Percentiles rank a stretch among this genome's conserved stretches.
These are phyloP conservation scores for Castanea crenata DNA, from an alignment of 306 rosid genomes.

Conservation along the genomic window DNA sequence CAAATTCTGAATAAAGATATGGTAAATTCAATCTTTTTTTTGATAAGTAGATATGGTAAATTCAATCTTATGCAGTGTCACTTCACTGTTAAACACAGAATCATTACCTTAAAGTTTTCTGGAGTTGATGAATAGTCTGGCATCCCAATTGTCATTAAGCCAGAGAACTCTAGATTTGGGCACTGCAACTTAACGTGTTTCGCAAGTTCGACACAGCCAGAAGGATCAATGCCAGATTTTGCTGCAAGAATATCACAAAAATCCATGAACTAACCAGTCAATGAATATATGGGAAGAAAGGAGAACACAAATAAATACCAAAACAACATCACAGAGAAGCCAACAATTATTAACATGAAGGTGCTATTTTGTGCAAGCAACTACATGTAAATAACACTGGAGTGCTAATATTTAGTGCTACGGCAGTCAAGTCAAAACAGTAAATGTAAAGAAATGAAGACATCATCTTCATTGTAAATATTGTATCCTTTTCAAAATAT, in stretches of 20 bases:
- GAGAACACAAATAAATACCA: not conserved
- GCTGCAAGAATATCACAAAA: constrained; percentile 31
- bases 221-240: constrained; percentile 49
- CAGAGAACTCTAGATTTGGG: constrained; percentile 48
- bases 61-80: constrained; percentile 6
- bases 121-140: constrained; percentile 52
- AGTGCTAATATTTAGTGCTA: not conserved
- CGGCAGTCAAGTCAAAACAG: not conserved
- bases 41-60: constrained; percentile 4
- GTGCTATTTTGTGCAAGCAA: not conserved
- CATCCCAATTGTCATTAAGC: constrained; percentile 62
- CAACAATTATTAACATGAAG: constrained; percentile 1
- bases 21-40: not conserved
- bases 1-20: not conserved
- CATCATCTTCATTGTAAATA: too few species aligned
- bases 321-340: not conserved
- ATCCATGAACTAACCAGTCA: constrained; percentile 6
- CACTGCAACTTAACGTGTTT: constrained; percentile 43
- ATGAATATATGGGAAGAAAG: not conserved
- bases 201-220: constrained; percentile 42
- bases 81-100: not conserved
- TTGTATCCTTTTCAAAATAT: not conserved
- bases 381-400: too few species aligned
- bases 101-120: constrained; percentile 44
- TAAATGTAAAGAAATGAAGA: not conserved